Evolutionary conservation across 2,329 filamentous ascomycete species (phyloP), one percentile per base, ranked within the genome.

Genomic region (Leptographium wingfieldii): DNA sequence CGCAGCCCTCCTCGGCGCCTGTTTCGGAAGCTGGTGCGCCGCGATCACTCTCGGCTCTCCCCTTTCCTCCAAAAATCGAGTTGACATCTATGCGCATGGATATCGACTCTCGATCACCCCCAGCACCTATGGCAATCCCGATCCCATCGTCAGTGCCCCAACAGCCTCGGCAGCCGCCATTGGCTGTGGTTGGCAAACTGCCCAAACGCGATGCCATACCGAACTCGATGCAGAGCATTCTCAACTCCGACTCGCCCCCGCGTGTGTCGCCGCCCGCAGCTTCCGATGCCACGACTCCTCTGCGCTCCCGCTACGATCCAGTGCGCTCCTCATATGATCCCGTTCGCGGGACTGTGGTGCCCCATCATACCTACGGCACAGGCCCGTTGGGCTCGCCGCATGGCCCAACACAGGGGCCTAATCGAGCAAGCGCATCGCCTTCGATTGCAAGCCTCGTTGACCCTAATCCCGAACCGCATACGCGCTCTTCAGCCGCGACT

Each of bases 401-500:
- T 55, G 72, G 70, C 3, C 72, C 73, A 14, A 67, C 72, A 56
- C 71, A 73, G n/a, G 57, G 73, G 4, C 68, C 80, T 59, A 86
- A 87, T 72, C 83, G 87, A 59, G 87, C 89, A n/a, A 92, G 88
- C 69, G 88, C 88, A 48, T 96, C 92, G 5, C 92, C 92, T 1
- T 92, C 92, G 3, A 96, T 96, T 66, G 87, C 90, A 6, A 95
- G 90, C 72, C 80, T 96, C 60, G 89, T 96, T 57, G 90, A 96
- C 66, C 87, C 86, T 40, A 80, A 81, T 6, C 66, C 78, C 11
- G 73, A 55, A 6, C n/a, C 55, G 10, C 57, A 55, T 9, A 5
- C 56, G 3, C 76, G 58, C 54, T 76, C 55, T 66, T 60, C 63
- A 0, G 55, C 71, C 69, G 53, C 69, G 67, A 2, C 67, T 10